Percentiles rank a stretch among this genome's conserved stretches.
Conservation (phyloP, 305 asterid genomes). For the Euphrasia arctica region DNA sequence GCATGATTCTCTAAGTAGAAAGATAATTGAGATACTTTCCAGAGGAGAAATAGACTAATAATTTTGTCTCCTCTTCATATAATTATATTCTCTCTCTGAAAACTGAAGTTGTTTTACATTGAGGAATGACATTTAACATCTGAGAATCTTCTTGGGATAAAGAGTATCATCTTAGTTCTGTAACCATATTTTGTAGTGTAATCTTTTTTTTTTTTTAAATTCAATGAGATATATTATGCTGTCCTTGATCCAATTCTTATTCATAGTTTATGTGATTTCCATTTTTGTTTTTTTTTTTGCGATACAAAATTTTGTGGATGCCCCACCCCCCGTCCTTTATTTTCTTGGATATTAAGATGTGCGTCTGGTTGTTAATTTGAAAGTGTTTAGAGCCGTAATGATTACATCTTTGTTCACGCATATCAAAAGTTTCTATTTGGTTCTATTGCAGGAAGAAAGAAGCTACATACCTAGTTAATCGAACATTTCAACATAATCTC, state of each 20-base stretch:
- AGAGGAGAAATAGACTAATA: neutral
- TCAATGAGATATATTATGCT: neutral
- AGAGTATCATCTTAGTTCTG: neutral
- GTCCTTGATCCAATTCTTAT: slow-evolving; percentile 7
- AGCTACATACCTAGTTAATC: slow-evolving; percentile 59
- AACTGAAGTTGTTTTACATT: neutral
- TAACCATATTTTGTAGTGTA: neutral
- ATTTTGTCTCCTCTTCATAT: neutral
- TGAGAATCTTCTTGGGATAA: neutral
- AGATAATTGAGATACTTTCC: slow-evolving; percentile 14
- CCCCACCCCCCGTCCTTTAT: neutral
- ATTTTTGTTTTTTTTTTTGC: neutral
- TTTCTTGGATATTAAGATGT: slow-evolving; percentile 8
- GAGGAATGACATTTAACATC: neutral
- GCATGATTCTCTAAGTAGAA: slow-evolving; percentile 2
- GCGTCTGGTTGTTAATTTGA: slow-evolving; percentile 6
- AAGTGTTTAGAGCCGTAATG: neutral
- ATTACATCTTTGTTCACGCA: slow-evolving; percentile 19
- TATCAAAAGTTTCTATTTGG: slow-evolving; percentile 21
- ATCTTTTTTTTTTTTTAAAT: neutral
- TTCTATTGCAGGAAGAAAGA: slow-evolving; percentile 72
- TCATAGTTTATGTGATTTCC: neutral
- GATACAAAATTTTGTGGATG: neutral
- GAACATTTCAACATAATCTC: slow-evolving; percentile 80
- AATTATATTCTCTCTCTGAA: neutral